These are phyloP conservation scores for Haplosporangium gracile DNA, from an alignment of 192 early-diverging fungal species.

Conservation along the genomic window DNA sequence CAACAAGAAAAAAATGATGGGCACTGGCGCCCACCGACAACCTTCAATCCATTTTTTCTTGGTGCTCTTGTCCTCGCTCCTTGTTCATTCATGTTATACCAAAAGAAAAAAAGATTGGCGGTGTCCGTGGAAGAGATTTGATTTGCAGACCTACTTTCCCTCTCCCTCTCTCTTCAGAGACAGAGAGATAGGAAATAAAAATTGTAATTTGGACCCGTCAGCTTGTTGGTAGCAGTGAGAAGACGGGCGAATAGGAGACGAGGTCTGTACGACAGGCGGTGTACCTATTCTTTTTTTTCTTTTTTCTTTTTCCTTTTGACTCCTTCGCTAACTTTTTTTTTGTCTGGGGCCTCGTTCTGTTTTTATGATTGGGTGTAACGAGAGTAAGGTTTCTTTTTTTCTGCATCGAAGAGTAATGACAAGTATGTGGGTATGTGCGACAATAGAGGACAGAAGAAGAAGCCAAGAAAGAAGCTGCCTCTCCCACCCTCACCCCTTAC, in stretches of 20 bases:
- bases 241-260: not conserved
- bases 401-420: not conserved
- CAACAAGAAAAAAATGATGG: too few species aligned
- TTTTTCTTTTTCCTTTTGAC: not conserved
- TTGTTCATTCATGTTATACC: too few species aligned
- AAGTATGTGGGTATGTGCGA: not conserved
- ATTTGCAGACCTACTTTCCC: slow-evolving; percentile 6
- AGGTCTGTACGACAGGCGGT: not conserved
- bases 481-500: not conserved
- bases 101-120: not conserved
- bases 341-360: not conserved
- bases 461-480: not conserved
- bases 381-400: not conserved
- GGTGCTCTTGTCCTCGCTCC: too few species aligned
- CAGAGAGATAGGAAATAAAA: not conserved
- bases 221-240: not conserved
- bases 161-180: not conserved
- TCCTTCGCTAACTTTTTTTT: not conserved
- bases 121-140: slow-evolving; percentile 32
- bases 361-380: not conserved
- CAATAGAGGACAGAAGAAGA: not conserved
- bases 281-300: not conserved
- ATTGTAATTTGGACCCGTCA: not conserved
- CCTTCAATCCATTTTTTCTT: too few species aligned
- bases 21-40: too few species aligned